Evolutionary conservation across 2,329 filamentous ascomycete species (phyloP).

Genomic region (Sclerotinia subarctica): DNA sequence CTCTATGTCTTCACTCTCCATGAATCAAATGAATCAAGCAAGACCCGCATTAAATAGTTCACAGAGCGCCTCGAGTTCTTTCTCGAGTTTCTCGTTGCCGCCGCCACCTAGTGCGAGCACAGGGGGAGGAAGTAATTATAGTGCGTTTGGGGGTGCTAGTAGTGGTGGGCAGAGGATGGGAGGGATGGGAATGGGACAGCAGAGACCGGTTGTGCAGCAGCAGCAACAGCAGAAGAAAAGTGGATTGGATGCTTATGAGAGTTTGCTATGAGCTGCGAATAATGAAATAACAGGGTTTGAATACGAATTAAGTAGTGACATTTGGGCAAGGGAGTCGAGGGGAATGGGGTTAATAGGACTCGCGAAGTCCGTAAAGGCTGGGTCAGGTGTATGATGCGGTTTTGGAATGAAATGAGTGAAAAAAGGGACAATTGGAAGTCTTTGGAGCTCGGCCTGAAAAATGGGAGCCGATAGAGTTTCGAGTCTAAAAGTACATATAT

Average conservation of each 20-base stretch:
- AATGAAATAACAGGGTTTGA: background rate
- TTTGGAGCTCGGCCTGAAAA: background rate
- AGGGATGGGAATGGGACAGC: conserved; percentile 20
- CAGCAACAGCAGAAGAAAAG: conserved; percentile 38
- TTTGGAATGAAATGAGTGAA: background rate
- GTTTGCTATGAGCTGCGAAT: conserved; percentile 45
- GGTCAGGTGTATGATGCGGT: background rate
- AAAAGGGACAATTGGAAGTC: background rate
- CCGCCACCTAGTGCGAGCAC: conserved; percentile 28
- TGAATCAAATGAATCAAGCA: conserved; percentile 40
- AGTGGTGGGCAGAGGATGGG: conserved; percentile 27
- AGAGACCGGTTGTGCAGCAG: conserved; percentile 21
- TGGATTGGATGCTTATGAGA: conserved; percentile 55
- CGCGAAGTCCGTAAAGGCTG: background rate
- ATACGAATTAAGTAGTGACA: background rate
- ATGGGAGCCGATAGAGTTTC: conserved; percentile 3
- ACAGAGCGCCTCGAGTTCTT: conserved; percentile 46
- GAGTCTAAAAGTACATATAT: conserved; percentile 3
- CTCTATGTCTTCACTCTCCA: conserved; percentile 49
- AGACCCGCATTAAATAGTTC: conserved; percentile 41
- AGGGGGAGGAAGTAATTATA: conserved; percentile 21
- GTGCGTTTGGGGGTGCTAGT: conserved; percentile 29
- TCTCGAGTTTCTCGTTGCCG: conserved; percentile 37
- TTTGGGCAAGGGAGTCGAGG: background rate
- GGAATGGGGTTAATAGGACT: background rate